Conservation (phyloP, 352 stramenopile genomes). For the Globisporangium iwayamae region DNA sequence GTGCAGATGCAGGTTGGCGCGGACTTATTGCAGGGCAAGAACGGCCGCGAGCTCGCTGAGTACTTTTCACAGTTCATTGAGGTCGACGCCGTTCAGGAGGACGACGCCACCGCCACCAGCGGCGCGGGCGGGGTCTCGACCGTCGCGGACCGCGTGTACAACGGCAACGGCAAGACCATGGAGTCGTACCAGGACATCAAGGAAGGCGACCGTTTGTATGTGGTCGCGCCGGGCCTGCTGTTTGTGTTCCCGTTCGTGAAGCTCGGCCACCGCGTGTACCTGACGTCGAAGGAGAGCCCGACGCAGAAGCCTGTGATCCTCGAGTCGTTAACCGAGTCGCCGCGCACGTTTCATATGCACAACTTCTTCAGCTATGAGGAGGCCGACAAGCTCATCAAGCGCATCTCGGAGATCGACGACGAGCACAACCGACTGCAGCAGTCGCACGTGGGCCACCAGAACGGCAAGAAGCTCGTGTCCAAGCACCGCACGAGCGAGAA, state of each 20-base stretch:
- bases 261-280: slow-evolving; percentile 64
- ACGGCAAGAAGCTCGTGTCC: slow-evolving; percentile 65
- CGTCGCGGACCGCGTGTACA: slow-evolving; percentile 72
- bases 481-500: slow-evolving; percentile 84
- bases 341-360: slow-evolving; percentile 82
- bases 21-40: slow-evolving; percentile 50
- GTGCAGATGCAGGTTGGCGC: slow-evolving; percentile 68
- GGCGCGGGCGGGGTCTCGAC: slow-evolving; percentile 18
- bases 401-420: slow-evolving; percentile 81
- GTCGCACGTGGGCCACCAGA: slow-evolving; percentile 70
- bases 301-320: slow-evolving; percentile 62
- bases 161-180: slow-evolving; percentile 53
- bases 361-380: slow-evolving; percentile 86
- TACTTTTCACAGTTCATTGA: slow-evolving; percentile 82
- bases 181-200: slow-evolving; percentile 51
- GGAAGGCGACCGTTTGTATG: slow-evolving; percentile 57
- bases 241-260: slow-evolving; percentile 84
- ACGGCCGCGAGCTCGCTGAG: slow-evolving; percentile 50
- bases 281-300: slow-evolving; percentile 48
- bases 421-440: slow-evolving; percentile 79
- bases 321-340: slow-evolving; percentile 75
- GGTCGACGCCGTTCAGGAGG: slow-evolving; percentile 48
- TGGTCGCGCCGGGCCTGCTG: slow-evolving; percentile 62
- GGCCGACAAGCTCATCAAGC: slow-evolving; percentile 73
- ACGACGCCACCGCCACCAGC: not conserved